phyloP scores from a whole-genome alignment of 1,284 basidiomycete species.

The Stereum hirsutum region DNA sequence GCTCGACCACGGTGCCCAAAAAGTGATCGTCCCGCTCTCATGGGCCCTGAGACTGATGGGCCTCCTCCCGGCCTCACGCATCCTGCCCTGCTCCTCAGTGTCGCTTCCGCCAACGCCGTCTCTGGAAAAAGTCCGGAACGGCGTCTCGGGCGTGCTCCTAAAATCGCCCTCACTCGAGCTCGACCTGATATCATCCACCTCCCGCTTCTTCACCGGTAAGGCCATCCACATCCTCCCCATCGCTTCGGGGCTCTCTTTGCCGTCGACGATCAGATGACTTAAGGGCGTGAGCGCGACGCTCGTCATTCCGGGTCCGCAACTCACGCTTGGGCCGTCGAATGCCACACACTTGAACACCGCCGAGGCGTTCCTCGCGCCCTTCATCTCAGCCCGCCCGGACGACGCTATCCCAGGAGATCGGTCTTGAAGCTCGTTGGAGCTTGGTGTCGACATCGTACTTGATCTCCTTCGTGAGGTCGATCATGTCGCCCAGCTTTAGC shows the following conservation, averaged over 20 bases:
- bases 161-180: slow-evolving; percentile 59
- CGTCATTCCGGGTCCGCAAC: slow-evolving; percentile 67
- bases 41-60: slow-evolving; percentile 61
- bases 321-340: slow-evolving; percentile 52
- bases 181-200: slow-evolving; percentile 65
- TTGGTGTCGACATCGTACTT: too few species aligned
- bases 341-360: slow-evolving; percentile 60
- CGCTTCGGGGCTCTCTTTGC: slow-evolving; percentile 33
- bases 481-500: too few species aligned
- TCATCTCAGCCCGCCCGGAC: slow-evolving; percentile 85
- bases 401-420: too few species aligned
- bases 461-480: too few species aligned
- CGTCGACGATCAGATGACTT: slow-evolving; percentile 47
- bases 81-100: slow-evolving; percentile 70
- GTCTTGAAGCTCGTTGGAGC: too few species aligned
- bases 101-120: slow-evolving; percentile 64
- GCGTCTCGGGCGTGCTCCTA: slow-evolving; percentile 70
- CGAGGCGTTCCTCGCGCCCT: slow-evolving; percentile 80
- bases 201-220: slow-evolving; percentile 61
- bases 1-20: slow-evolving; percentile 73
- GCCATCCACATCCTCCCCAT: slow-evolving; percentile 55
- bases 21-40: slow-evolving; percentile 63
- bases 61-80: slow-evolving; percentile 60
- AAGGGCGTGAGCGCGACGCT: slow-evolving; percentile 51
- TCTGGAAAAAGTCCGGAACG: slow-evolving; percentile 61